Conservation (phyloP, 2,329 filamentous ascomycete genomes). For the Colletotrichum sp. region DNA sequence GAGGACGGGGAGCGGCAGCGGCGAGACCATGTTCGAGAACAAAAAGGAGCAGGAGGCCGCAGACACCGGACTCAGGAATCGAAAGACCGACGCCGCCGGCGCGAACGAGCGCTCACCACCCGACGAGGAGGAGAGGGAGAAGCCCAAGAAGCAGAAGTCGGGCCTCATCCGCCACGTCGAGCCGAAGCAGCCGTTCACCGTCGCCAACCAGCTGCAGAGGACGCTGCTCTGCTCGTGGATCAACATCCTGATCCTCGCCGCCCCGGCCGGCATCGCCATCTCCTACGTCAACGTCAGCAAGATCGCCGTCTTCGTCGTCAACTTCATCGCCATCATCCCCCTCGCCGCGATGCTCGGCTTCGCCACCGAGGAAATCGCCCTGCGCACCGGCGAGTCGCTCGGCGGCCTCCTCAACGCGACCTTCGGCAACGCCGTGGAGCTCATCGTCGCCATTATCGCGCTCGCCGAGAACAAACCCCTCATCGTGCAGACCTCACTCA, state of each 20-base stretch:
- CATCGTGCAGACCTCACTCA: conserved; percentile 91
- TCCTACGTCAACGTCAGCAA: conserved; percentile 66
- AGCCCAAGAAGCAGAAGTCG: conserved; percentile 44
- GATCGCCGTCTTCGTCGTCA: conserved; percentile 80
- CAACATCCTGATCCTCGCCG: conserved; percentile 80
- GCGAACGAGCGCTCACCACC: no score
- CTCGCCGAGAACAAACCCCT: conserved; percentile 74
- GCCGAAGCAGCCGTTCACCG: conserved; percentile 62
- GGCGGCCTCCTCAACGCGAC: conserved; percentile 90
- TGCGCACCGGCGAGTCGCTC: conserved; percentile 81
- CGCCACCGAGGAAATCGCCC: conserved; percentile 87
- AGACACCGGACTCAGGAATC: conserved; percentile 33
- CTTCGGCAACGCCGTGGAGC: conserved; percentile 90
- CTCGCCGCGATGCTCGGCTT: conserved; percentile 86
- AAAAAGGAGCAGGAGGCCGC: conserved; percentile 24
- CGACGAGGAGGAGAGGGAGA: conserved; percentile 36
- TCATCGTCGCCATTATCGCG: conserved; percentile 89
- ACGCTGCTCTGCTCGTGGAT: conserved; percentile 86
- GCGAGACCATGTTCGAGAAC: conserved; percentile 23
- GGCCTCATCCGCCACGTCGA: conserved; percentile 50
- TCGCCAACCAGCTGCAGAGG: conserved; percentile 71
- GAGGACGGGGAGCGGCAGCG: conserved; percentile 21
- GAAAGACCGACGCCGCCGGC: conserved; percentile 30
- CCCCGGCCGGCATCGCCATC: conserved; percentile 79
- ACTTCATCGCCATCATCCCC: conserved; percentile 93